These are phyloP conservation scores for Xylaria intraflava DNA, from an alignment of 495 filamentous ascomycete genomes.

Conservation along the genomic window DNA sequence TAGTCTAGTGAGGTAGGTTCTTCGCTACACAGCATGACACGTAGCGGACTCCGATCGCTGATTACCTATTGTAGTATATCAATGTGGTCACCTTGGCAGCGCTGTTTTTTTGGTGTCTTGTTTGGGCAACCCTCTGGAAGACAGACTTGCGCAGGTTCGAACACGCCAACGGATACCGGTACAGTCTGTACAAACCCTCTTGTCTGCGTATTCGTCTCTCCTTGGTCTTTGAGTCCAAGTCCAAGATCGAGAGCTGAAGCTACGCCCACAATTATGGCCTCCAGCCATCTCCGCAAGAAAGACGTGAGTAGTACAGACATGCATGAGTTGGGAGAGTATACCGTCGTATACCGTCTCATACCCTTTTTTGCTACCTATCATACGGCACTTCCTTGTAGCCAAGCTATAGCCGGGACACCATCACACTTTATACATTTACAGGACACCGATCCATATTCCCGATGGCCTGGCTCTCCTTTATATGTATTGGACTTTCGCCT, in stretches of 20 bases:
- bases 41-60: not conserved
- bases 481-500: conserved; percentile 11
- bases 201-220: too few relatives aligned
- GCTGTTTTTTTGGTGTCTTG: too few relatives aligned
- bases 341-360: not conserved
- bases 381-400: conserved; percentile 1
- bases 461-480: conserved; percentile 5
- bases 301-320: conserved; percentile 11
- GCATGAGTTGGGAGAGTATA: conserved; percentile 12
- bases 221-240: too few relatives aligned
- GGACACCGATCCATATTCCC: not conserved
- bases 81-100: not conserved
- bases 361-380: not conserved
- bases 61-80: not conserved
- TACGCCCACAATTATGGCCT: conserved; percentile 3
- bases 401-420: not conserved
- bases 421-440: not conserved
- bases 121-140: not conserved
- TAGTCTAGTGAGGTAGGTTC: not conserved
- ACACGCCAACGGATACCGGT: not conserved
- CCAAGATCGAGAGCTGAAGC: too few relatives aligned
- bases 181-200: too few relatives aligned
- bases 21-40: not conserved
- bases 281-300: conserved; percentile 7
- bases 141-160: not conserved